A percentile compares a stretch with the other conserved stretches of the same genome.
These are phyloP conservation scores for Lactarius evosmus DNA, from an alignment of 768 basidiomycete species.

Conservation along the genomic window DNA sequence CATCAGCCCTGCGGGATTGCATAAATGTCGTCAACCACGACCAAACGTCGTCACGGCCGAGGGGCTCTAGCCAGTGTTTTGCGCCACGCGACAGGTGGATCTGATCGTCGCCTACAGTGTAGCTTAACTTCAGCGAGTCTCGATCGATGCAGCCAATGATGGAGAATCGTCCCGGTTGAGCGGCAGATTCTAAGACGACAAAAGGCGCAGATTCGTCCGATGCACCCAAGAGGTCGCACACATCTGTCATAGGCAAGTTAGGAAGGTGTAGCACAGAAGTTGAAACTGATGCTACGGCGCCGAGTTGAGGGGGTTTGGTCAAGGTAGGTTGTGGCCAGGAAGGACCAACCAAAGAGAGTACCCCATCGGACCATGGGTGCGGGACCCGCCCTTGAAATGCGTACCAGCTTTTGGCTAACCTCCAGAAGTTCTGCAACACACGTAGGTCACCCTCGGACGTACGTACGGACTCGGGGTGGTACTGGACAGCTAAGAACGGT, in stretches of 20 bases:
- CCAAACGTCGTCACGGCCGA: constrained; percentile 62
- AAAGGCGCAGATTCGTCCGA: constrained; percentile 58
- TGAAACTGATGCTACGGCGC: constrained; percentile 13
- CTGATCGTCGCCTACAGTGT: constrained; percentile 48
- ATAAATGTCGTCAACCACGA: constrained; percentile 73
- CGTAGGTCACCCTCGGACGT: constrained; percentile 67
- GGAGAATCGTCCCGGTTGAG: constrained; percentile 69
- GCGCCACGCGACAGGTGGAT: constrained; percentile 46
- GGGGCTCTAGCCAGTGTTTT: constrained; percentile 38
- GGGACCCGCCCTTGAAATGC: constrained; percentile 38
- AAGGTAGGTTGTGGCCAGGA: constrained; percentile 54
- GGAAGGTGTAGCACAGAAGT: constrained; percentile 41
- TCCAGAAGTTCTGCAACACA: constrained; percentile 73
- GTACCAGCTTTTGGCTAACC: constrained; percentile 59
- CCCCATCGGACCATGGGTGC: constrained; percentile 41
- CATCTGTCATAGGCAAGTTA: constrained; percentile 40
- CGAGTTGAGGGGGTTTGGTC: constrained; percentile 30
- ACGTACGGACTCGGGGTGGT: constrained; percentile 82
- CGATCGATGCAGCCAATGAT: constrained; percentile 62
- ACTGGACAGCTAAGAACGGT: constrained; percentile 88
- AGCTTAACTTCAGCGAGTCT: constrained; percentile 55
- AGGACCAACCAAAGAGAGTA: constrained; percentile 42
- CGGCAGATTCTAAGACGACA: constrained; percentile 71
- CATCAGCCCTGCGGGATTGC: constrained; percentile 45
- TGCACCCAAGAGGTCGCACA: constrained; percentile 65